Evolutionary conservation across 1,284 basidiomycete genomes (phyloP).

Genomic region (Golubevia pallescens): DNA sequence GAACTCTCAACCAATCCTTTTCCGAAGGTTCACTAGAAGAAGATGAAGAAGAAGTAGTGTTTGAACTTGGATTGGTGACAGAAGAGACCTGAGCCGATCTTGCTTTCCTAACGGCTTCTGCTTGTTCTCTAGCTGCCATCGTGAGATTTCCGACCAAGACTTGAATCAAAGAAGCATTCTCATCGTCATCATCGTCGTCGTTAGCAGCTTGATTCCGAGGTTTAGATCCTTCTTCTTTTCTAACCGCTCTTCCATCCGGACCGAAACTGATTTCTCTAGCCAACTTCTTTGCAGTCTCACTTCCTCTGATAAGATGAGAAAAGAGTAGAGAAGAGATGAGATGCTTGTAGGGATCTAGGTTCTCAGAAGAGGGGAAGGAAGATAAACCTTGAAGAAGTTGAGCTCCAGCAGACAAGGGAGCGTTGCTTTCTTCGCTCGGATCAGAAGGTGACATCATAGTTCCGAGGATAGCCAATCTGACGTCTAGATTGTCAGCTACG

Average conservation of each 20-base stretch:
- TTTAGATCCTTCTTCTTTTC: slow-evolving; percentile 18
- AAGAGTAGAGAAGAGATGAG: slow-evolving; percentile 41
- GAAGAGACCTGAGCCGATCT: slow-evolving; percentile 11
- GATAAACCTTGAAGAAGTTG: slow-evolving; percentile 68
- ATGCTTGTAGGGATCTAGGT: slow-evolving; percentile 68
- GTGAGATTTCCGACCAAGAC: slow-evolving; percentile 71
- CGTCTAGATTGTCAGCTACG: slow-evolving; percentile 65
- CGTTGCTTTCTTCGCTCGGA: slow-evolving; percentile 16
- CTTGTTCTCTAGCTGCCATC: slow-evolving; percentile 71
- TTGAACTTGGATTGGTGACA: too few relatives aligned
- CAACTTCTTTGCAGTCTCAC: slow-evolving; percentile 69
- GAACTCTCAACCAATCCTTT: slow-evolving; percentile 78
- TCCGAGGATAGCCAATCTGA: slow-evolving; percentile 67
- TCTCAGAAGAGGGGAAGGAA: slow-evolving; percentile 59
- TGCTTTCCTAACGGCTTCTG: slow-evolving; percentile 55
- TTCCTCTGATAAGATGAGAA: slow-evolving; percentile 68
- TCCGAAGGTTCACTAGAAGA: background rate
- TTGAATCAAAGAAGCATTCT: slow-evolving; percentile 67
- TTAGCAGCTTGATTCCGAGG: slow-evolving; percentile 38
- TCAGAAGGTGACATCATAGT: slow-evolving; percentile 65
- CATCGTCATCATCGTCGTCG: slow-evolving; percentile 68
- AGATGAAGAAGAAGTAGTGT: too few relatives aligned
- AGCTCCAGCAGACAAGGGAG: slow-evolving; percentile 66
- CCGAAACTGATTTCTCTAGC: slow-evolving; percentile 67
- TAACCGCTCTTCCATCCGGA: slow-evolving; percentile 30